Base-by-base conservation (phyloP, 192 early-diverging fungal species). In the Linnemannia schmuckeri region DNA sequence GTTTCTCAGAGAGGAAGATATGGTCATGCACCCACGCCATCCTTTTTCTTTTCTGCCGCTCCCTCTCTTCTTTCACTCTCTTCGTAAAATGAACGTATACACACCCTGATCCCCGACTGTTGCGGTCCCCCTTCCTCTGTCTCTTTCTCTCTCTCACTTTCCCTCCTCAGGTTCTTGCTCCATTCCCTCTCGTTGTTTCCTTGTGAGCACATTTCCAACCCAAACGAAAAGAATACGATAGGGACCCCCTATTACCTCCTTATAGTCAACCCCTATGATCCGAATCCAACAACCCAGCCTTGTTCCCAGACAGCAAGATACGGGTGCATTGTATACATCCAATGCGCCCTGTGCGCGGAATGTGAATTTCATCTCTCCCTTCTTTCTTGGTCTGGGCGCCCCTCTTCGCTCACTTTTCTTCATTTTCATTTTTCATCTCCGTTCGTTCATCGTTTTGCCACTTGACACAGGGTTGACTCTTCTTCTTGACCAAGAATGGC, bases 291-390 rank as follows among this genome's bases (percentile, higher is more conserved):
- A 57, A 57, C 22, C 37, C 3, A n/a, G 24, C 20, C 6, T 30
- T 63, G 30, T 63, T 63, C 61, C 61, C 61, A 66, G 61, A 33
- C 30, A 33, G 55, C 6, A 0, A 27, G 13, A 17, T 52, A 6
- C 49, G 49, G 61, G 61, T 66, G 61, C 61, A 66, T 66, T 66
- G 61, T 66, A 35, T 66, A 61, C 22, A 66, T 30, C 27, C 12
- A 9, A 33, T 66, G 61, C 61, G 61, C 61, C 30, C 30, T 66
- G 61, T 66, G 61, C 61, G 61, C 61, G 61, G 61, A 66, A 66
- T 33, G 27, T 66, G 61, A 66, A 66, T 13, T 72, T 24, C 18
- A 57, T 57, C 24, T 57, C n/a, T 27, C 55, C 9, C 17, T 27
- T 27, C 55, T 20, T 12, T 6, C 47, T 12, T 30, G 57, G 57